Evolutionary conservation across 2,329 filamentous ascomycete genomes (phyloP).

Genomic region (Orbilia javanica): DNA sequence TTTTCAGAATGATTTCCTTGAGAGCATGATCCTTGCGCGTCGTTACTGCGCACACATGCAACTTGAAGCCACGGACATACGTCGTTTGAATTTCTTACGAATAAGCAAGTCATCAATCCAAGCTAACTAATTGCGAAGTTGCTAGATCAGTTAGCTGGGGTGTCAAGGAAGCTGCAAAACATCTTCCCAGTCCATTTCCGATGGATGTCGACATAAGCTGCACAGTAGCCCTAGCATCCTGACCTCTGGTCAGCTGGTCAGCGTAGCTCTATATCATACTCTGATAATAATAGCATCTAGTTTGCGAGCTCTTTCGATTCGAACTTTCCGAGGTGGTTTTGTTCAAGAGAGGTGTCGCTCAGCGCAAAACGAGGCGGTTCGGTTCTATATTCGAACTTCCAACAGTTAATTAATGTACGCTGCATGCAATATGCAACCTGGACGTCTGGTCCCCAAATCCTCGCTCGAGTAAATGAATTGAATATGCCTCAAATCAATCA

Average conservation of each 20-base stretch:
- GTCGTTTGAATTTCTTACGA: constrained; percentile 4
- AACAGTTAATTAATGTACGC: constrained; percentile 24
- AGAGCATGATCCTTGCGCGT: constrained; percentile 47
- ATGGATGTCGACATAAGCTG: constrained; percentile 31
- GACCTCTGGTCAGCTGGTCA: constrained; percentile 34
- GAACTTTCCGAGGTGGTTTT: constrained; percentile 9
- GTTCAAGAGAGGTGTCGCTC: constrained; percentile 3
- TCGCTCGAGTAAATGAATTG: constrained; percentile 5
- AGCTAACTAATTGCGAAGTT: constrained; percentile 7
- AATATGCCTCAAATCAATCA: constrained; percentile 21
- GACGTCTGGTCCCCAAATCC: neutral
- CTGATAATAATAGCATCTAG: constrained; percentile 25
- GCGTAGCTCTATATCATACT: constrained; percentile 24
- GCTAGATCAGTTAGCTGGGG: constrained; percentile 27
- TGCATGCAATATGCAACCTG: constrained; percentile 25
- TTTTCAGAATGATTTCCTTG: constrained; percentile 31
- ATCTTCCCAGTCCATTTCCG: constrained; percentile 42
- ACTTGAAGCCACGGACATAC: constrained; percentile 40
- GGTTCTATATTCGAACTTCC: constrained; percentile 22
- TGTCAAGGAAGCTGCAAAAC: constrained; percentile 43
- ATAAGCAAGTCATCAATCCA: constrained; percentile 45
- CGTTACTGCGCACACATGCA: constrained; percentile 44
- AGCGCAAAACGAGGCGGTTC: constrained; percentile 27
- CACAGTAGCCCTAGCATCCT: constrained; percentile 20
- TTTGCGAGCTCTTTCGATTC: constrained; percentile 16